phyloP scores from a whole-genome alignment of 768 basidiomycete species.

The Psilocybe cubensis region DNA sequence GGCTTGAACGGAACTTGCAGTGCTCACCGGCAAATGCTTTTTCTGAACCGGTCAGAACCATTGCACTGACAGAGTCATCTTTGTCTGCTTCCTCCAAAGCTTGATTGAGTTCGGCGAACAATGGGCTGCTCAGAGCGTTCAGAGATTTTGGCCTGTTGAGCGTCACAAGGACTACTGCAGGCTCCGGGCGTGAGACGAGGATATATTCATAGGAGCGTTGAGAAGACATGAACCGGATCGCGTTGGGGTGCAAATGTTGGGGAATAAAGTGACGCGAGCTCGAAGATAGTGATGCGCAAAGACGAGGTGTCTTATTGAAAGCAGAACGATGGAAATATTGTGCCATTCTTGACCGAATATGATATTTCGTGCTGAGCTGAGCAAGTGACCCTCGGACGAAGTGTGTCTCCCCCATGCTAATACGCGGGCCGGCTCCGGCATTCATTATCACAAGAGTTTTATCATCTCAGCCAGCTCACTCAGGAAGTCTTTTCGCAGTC shows the following conservation, averaged over 20 bases:
- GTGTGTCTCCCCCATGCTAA: not conserved
- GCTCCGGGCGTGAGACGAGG: conserved; percentile 68
- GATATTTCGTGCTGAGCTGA: not conserved
- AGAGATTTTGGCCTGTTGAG: conserved; percentile 89
- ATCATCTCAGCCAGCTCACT: not conserved
- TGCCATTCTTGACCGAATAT: conserved; percentile 18
- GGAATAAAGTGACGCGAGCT: conserved; percentile 4
- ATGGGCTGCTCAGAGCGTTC: conserved; percentile 82
- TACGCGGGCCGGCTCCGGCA: not conserved
- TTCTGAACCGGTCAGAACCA: conserved; percentile 92
- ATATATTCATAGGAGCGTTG: conserved; percentile 61
- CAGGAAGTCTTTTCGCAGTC: conserved; percentile 3
- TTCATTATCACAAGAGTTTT: not conserved
- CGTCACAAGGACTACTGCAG: conserved; percentile 77
- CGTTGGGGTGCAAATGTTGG: conserved; percentile 11
- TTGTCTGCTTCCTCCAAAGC: conserved; percentile 72
- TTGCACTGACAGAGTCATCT: conserved; percentile 75
- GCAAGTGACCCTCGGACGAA: conserved; percentile 1
- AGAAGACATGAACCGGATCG: conserved; percentile 51
- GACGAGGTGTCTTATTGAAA: conserved; percentile 15
- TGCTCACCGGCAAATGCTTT: conserved; percentile 89
- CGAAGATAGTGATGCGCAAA: not conserved
- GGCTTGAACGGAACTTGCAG: not conserved
- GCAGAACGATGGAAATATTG: conserved; percentile 21
- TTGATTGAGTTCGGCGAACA: conserved; percentile 82